Evolutionary conservation across 1,139 yeast species (phyloP), one percentile per base, ranked within the genome.

Genomic region (Debaryomyces psychrophilus): DNA sequence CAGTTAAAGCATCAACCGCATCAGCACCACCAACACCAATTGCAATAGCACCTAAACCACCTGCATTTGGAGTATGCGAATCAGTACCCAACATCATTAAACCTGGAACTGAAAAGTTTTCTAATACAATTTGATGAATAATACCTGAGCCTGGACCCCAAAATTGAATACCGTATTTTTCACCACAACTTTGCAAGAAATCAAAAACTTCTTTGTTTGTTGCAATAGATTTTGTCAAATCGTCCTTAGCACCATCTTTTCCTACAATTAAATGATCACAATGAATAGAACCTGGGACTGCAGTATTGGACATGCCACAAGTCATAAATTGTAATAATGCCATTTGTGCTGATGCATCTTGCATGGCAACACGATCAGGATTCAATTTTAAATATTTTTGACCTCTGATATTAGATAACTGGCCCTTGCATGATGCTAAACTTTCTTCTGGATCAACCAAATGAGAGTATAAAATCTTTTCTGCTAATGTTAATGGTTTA

Each of bases 141-240:
- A 93, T 93, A 61, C 99, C 99, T 9, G 97, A 90, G 44, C 99
- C 99, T 12, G 99, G 98, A 11, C 97, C 97, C 99, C 99, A 93
- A 71, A 93, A 93, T 64, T 89, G 96, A 54, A 93, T 90, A 50
- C 97, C 97, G 65, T 90, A 93, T 68, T 88, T 90, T 58, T 81
- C 86, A 51, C 95, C 95, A 71, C 97, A 90, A 52, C 92, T 82
- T 66, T 87, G 88, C 57, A 93, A 76, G 72, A 93, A 93, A 63
- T 90, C 95, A 64, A 90, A 93, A 41, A 93, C 98, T 68, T 93
- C 99, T 60, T 86, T 83, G 75, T 93, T 93, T 45, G 90, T 85
- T 15, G 87, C 83, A 41, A 89, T 83, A 27, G 97, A 88, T 37
- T 79, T 72, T 47, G 76, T 71, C 64, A 93, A 78, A 69, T 93